Base-by-base conservation (phyloP, 768 basidiomycete genomes). In the Boletus sp. region DNA sequence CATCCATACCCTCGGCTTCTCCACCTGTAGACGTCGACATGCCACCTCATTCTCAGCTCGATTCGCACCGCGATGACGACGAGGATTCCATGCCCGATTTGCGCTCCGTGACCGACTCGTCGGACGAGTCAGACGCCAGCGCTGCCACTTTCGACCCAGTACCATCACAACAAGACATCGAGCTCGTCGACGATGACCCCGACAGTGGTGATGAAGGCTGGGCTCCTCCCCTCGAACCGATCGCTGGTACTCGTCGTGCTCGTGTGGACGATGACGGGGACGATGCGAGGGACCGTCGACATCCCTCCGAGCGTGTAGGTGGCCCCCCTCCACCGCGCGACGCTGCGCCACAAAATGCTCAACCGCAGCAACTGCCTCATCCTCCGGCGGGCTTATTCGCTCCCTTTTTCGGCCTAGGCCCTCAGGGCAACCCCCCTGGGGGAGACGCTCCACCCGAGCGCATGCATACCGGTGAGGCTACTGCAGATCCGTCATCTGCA, bases 241-340 rank as follows among this genome's bases (percentile, higher is more conserved):
- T 69, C 17, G 46, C 67, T 5, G 65, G 73, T 14, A 77, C 67
- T 47, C 73, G 85, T 42, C 84, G 85, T 24, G 75, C 80, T 17
- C 73, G 85, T 42, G 83, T 86, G 4, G 84, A 87, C 2, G 81
- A 84, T 52, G 85, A 87, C 54, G 77, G 77, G 7, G 85, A 88
- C 59, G 77, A 79, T 7, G 83, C 83, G 12, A 72, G 85, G 39
- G 83, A 87, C 64, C 77, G 80, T 54, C 78, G 86, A 54, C 85
- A 87, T 64, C 85, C 87, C 17, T 84, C 83, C 20, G 80, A 87
- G 67, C 82, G 86, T 49, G 70, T 75, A 51, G 52, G 72, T 74
- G 73, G 66, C 45, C 68, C 63, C 48, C 50, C 67, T 41, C 63
- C 63, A 20, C 62, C 9, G 36, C 64, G 48, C 28, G 57, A 65